These are phyloP conservation scores for Verticillium dahliae DNA, from an alignment of 2,329 filamentous ascomycete species.

Conservation along the genomic window DNA sequence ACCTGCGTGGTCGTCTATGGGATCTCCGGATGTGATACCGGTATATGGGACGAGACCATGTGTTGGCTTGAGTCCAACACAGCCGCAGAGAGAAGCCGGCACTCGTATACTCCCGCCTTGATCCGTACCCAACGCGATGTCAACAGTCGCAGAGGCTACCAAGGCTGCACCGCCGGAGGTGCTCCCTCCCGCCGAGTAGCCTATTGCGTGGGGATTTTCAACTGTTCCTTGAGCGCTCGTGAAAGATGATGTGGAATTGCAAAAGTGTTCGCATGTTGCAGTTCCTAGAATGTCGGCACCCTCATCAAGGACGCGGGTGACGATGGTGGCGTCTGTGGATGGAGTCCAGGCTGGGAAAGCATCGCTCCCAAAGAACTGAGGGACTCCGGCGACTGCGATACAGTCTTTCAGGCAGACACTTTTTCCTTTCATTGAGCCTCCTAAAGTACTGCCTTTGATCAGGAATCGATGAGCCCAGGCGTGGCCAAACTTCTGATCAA, in stretches of 20 bases:
- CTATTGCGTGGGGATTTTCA: conserved; percentile 34
- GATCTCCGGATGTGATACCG: conserved; percentile 38
- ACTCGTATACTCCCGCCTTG: conserved; percentile 40
- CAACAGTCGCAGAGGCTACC: conserved; percentile 33
- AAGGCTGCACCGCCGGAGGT: conserved; percentile 40
- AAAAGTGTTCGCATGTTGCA: conserved; percentile 47
- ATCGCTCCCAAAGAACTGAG: conserved; percentile 45
- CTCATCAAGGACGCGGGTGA: conserved; percentile 41
- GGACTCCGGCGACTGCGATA: conserved; percentile 45
- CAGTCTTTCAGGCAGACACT: conserved; percentile 47
- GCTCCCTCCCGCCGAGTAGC: conserved; percentile 42
- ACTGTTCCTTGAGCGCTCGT: conserved; percentile 38
- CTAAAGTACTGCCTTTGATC: conserved; percentile 21
- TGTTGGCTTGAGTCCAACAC: conserved; percentile 41
- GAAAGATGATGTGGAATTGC: conserved; percentile 39
- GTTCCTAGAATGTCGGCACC: conserved; percentile 44
- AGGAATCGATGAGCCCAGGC: conserved; percentile 45
- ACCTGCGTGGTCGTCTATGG: conserved; percentile 43
- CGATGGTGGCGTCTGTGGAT: conserved; percentile 45
- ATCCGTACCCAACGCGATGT: conserved; percentile 40
- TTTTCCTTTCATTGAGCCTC: conserved; percentile 28
- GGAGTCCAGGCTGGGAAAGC: conserved; percentile 43
- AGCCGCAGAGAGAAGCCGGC: conserved; percentile 31
- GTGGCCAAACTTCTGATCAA: conserved; percentile 37
- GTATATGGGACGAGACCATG: conserved; percentile 45